phyloP scores from a whole-genome alignment of 345 rosid genomes.

The Raphanus sativus region DNA sequence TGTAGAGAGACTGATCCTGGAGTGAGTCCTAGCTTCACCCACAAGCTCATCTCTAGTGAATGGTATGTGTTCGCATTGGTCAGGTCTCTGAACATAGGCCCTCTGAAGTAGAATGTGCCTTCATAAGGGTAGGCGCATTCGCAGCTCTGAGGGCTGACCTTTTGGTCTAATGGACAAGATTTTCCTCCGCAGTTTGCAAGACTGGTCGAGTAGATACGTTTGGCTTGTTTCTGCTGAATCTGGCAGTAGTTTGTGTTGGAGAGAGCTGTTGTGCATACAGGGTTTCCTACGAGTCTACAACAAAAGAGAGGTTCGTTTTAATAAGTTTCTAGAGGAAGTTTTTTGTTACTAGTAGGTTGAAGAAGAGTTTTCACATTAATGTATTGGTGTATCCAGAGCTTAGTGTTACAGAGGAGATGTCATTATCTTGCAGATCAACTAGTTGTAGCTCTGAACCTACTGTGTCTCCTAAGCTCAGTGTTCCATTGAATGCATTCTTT shows the following conservation, averaged over 20 bases:
- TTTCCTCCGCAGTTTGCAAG: conserved; percentile 68
- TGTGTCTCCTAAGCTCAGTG: conserved; percentile 57
- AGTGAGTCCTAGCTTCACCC: conserved; percentile 66
- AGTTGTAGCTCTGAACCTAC: conserved; percentile 58
- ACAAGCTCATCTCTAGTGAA: conserved; percentile 74
- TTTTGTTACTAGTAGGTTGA: not conserved
- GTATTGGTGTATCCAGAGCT: conserved; percentile 58
- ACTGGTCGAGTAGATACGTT: conserved; percentile 72
- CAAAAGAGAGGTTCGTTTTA: conserved; percentile 17
- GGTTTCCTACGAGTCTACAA: conserved; percentile 85
- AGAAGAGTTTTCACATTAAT: conserved; percentile 50
- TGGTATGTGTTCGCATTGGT: conserved; percentile 63
- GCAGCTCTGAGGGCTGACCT: conserved; percentile 89
- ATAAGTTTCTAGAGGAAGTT: not conserved
- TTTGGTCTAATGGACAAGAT: conserved; percentile 63
- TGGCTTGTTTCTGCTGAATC: conserved; percentile 49
- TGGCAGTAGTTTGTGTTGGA: conserved; percentile 74
- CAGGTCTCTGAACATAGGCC: conserved; percentile 68
- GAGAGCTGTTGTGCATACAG: conserved; percentile 64
- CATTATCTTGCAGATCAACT: conserved; percentile 74
- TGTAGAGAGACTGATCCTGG: conserved; percentile 85
- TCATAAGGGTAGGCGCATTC: conserved; percentile 84
- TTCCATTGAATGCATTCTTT: conserved; percentile 66
- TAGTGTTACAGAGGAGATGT: conserved; percentile 64
- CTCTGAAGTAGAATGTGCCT: conserved; percentile 85